Percentiles rank a stretch among this genome's conserved stretches.
phyloP scores from a whole-genome alignment of 2,329 filamentous ascomycete species.

The Phialemoniopsis sp. region DNA sequence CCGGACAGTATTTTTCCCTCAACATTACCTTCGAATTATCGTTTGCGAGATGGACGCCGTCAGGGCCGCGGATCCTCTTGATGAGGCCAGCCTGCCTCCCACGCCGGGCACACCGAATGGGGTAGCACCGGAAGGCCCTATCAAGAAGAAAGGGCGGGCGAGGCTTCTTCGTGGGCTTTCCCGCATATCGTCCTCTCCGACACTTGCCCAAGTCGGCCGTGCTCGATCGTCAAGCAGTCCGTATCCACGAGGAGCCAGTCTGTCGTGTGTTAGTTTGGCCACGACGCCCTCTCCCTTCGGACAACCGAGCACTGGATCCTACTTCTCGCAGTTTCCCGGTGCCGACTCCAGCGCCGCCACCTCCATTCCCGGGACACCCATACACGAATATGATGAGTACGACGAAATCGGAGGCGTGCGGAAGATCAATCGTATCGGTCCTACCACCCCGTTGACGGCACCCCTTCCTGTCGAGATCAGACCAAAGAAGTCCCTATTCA shows the following conservation, averaged over 20 bases:
- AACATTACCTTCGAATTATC: too few relatives aligned
- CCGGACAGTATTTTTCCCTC: too few relatives aligned
- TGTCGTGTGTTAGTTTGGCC: conserved; percentile 53
- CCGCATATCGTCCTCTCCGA: conserved; percentile 77
- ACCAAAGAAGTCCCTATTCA: conserved; percentile 40
- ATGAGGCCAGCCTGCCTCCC: too few relatives aligned
- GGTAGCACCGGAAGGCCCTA: conserved; percentile 23
- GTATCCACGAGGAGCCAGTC: conserved; percentile 49
- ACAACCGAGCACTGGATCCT: conserved; percentile 22
- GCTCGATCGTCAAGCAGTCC: conserved; percentile 65
- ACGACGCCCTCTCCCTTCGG: conserved; percentile 36
- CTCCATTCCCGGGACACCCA: conserved; percentile 33
- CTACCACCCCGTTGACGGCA: conserved; percentile 25
- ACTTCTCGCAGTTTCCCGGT: conserved; percentile 20
- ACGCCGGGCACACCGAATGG: background rate
- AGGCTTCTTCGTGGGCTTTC: conserved; percentile 71
- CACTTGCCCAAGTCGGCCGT: conserved; percentile 60
- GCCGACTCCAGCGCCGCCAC: conserved; percentile 27
- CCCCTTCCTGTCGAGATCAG: conserved; percentile 61
- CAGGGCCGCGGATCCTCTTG: too few relatives aligned
- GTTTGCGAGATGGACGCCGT: too few relatives aligned
- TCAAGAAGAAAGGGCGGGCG: conserved; percentile 64
- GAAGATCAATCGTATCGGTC: conserved; percentile 51
- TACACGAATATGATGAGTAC: conserved; percentile 31
- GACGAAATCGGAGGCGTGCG: conserved; percentile 41